A percentile compares a stretch with the other conserved stretches of the same genome.
These are phyloP conservation scores for Colletotrichum ledebouriae DNA, from an alignment of 2,329 filamentous ascomycete species.

Conservation along the genomic window DNA sequence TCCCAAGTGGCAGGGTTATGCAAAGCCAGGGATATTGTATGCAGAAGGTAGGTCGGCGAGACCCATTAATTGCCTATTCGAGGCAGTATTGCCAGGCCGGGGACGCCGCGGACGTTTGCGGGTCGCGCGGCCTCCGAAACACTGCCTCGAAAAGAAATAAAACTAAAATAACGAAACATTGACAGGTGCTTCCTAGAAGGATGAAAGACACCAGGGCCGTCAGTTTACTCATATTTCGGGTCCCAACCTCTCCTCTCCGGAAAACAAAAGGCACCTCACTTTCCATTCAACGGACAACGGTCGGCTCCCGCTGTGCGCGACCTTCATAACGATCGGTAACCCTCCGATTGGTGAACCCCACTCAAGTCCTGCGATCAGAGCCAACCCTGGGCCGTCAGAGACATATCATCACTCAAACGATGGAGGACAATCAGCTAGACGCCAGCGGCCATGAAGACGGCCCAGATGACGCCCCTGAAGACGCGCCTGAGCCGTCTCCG, in stretches of 20 bases:
- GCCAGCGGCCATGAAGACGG: slow-evolving; percentile 36
- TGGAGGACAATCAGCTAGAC: slow-evolving; percentile 38
- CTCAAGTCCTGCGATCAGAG: neutral
- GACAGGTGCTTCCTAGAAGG: slow-evolving; percentile 21
- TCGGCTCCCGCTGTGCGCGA: slow-evolving; percentile 12
- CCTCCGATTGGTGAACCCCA: slow-evolving; percentile 19
- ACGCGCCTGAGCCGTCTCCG: slow-evolving; percentile 22
- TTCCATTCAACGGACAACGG: neutral
- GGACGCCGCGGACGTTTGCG: neutral
- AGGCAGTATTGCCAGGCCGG: neutral
- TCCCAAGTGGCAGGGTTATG: neutral
- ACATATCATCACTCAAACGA: slow-evolving; percentile 6
- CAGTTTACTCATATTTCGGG: slow-evolving; percentile 30
- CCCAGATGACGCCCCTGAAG: slow-evolving; percentile 31
- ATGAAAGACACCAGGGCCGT: neutral
- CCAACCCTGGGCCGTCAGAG: neutral
- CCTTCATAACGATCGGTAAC: slow-evolving; percentile 2
- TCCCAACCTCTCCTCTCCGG: slow-evolving; percentile 32
- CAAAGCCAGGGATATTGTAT: neutral
- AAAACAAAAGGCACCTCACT: slow-evolving; percentile 3
- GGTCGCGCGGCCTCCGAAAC: slow-evolving; percentile 35
- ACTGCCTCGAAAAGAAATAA: slow-evolving; percentile 23
- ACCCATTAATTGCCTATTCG: slow-evolving; percentile 19
- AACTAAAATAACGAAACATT: slow-evolving; percentile 28
- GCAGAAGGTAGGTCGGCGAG: neutral